Evolutionary conservation across 208 protist species (phyloP).

Genomic region (Porcisia deanei): DNA sequence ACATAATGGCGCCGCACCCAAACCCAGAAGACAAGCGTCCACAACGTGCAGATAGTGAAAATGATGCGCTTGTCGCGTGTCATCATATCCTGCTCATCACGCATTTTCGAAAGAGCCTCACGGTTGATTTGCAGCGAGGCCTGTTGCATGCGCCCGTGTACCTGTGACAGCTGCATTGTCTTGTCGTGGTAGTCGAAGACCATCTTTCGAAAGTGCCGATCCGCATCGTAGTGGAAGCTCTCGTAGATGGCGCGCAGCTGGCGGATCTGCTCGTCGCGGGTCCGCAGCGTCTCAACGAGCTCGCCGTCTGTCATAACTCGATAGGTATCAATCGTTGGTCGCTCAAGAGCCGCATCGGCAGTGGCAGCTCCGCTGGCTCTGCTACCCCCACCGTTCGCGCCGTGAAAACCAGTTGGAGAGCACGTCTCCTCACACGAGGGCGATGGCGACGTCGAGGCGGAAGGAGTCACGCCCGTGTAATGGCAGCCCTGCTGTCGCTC

Average conservation of each 20-base stretch:
- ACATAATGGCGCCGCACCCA: constrained; percentile 90
- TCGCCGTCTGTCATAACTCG: constrained; percentile 52
- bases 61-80: constrained; percentile 76
- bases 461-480: background rate
- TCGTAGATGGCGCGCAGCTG: constrained; percentile 78
- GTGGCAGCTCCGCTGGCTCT: no score
- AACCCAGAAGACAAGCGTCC: constrained; percentile 77
- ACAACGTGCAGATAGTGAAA: constrained; percentile 53
- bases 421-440: constrained; percentile 7
- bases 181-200: constrained; percentile 92
- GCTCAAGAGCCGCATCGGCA: constrained; percentile 15
- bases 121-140: constrained; percentile 75
- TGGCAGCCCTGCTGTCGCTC: background rate
- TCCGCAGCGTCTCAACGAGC: constrained; percentile 55
- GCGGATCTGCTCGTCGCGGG: constrained; percentile 56
- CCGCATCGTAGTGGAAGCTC: constrained; percentile 85
- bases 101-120: constrained; percentile 76
- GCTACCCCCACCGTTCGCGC: background rate
- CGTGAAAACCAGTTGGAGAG: background rate
- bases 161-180: constrained; percentile 83
- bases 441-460: constrained; percentile 6
- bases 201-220: constrained; percentile 80
- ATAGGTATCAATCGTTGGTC: constrained; percentile 80
- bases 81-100: constrained; percentile 85
- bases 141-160: constrained; percentile 87